Evolutionary conservation across 2,329 filamentous ascomycete genomes (phyloP), one percentile per base, ranked within the genome.

Genomic region (Talaromyces atroroseus): DNA sequence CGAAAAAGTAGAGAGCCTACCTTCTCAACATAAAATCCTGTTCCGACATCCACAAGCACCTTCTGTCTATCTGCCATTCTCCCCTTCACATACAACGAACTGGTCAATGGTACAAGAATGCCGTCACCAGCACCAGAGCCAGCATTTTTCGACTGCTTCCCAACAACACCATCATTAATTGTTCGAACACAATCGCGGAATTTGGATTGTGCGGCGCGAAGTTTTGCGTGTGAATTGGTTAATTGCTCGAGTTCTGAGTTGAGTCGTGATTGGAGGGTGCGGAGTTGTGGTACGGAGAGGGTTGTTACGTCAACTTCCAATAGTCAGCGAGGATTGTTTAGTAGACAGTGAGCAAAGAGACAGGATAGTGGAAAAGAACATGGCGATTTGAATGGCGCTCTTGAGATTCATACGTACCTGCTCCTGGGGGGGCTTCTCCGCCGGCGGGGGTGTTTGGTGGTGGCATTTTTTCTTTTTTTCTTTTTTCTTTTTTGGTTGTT

Each of bases 181-280:
- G 88, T 90, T 51, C 82, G 82, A 36, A 96, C 81, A 67, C 94
- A 99, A 68, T 97, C 92, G 56, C 84, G 83, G 78, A 99, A 99
- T 72, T 95, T 96, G 54, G 84, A 82, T 72, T 97, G 94, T 2
- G 94, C 94, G 52, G 87, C 86, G 62, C 92, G 89, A 1, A 99
- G 84, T 71, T 95, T 94, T 51, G 88, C 82, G 77, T 95, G 96
- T 10, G 94, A 97, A 57, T 80, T 83, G 2, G 90, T 95, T 63
- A 99, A 84, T 77, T 97, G 92, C 71, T 96, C 90, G 62, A 99
- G 87, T 76, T 99, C 94, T 67, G 94, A 87, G 72, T 96, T 92
- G 63, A 99, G 87, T 73, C 96, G 92, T 73, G 94, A 91, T 80
- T 99, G 96, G 64, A 99, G 87, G 65, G 90, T 85, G 64, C 85